A percentile compares a stretch with the other conserved stretches of the same genome.
Conservation (phyloP, 768 basidiomycete species). For the Termitomyces sp. region DNA sequence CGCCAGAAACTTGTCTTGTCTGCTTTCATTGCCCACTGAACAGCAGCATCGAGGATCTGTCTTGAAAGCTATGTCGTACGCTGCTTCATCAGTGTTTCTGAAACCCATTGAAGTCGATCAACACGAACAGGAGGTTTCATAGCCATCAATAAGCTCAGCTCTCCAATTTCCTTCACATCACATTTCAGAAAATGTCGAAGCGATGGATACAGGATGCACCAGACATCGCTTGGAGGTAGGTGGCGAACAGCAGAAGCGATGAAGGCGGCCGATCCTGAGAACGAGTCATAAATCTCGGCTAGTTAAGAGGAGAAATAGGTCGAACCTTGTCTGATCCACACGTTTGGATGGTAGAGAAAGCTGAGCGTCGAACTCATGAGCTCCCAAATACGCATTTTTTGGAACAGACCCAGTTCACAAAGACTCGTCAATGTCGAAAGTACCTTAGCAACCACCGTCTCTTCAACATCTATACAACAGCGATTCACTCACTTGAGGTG, state of each 20-base stretch:
- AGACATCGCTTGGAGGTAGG: conserved; percentile 83
- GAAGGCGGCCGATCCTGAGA: conserved; percentile 77
- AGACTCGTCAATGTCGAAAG: conserved; percentile 83
- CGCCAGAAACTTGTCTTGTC: conserved; percentile 82
- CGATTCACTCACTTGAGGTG: background rate
- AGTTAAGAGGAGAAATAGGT: background rate
- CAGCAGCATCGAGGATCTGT: conserved; percentile 78
- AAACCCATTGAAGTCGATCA: background rate
- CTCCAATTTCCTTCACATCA: conserved; percentile 73
- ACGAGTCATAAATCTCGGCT: background rate
- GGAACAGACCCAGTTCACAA: conserved; percentile 85
- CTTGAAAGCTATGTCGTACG: conserved; percentile 48
- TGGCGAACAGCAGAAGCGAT: conserved; percentile 82
- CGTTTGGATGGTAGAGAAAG: conserved; percentile 92
- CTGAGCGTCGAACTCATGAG: conserved; percentile 83
- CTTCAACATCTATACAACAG: conserved; percentile 74
- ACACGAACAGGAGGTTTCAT: conserved; percentile 77
- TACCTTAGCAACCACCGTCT: conserved; percentile 89
- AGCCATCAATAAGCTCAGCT: conserved; percentile 65
- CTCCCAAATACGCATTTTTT: conserved; percentile 97
- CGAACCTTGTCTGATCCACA: conserved; percentile 93
- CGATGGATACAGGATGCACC: conserved; percentile 96
- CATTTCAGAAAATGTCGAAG: conserved; percentile 81
- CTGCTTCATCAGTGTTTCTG: background rate
- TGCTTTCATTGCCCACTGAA: conserved; percentile 84